These are phyloP conservation scores for Phytophthora sansomeana DNA, from an alignment of 352 stramenopile species.

Conservation along the genomic window DNA sequence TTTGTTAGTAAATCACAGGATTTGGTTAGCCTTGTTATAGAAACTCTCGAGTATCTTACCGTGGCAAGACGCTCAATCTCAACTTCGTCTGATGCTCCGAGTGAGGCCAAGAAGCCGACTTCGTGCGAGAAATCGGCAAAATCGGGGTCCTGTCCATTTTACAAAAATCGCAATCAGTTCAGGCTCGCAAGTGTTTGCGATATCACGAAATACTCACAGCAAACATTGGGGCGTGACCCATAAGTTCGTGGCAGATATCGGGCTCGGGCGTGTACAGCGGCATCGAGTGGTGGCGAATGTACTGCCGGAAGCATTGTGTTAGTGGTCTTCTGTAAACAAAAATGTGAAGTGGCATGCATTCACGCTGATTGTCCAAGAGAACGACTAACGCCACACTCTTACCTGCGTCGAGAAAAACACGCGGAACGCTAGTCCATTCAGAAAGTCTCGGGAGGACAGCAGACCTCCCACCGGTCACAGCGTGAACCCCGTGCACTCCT, in stretches of 20 bases:
- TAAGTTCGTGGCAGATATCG: constrained; percentile 98
- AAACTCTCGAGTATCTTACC: constrained; percentile 31
- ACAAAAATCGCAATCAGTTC: background rate
- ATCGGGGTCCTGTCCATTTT: constrained; percentile 86
- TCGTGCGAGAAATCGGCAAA: constrained; percentile 98
- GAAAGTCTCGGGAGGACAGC: constrained; percentile 96
- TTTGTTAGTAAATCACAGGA: constrained; percentile 4
- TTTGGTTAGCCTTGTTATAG: too few species aligned
- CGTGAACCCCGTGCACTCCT: constrained; percentile 92
- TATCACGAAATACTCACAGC: constrained; percentile 53
- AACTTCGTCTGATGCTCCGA: constrained; percentile 96
- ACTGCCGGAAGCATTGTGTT: constrained; percentile 54
- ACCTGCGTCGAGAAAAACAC: constrained; percentile 98
- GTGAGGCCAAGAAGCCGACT: constrained; percentile 96
- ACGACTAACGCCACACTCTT: background rate
- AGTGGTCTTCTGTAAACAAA: background rate
- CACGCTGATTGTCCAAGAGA: background rate
- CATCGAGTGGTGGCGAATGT: constrained; percentile 95
- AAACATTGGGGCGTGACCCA: constrained; percentile 98
- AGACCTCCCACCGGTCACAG: constrained; percentile 95
- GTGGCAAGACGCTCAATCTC: constrained; percentile 95
- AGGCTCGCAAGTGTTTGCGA: background rate
- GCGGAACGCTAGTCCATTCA: constrained; percentile 98
- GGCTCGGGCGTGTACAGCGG: constrained; percentile 98
- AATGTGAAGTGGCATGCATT: background rate